These are phyloP conservation scores for Gaeumannomyces sp. DNA, from an alignment of 2,329 filamentous ascomycete species.

Conservation along the genomic window DNA sequence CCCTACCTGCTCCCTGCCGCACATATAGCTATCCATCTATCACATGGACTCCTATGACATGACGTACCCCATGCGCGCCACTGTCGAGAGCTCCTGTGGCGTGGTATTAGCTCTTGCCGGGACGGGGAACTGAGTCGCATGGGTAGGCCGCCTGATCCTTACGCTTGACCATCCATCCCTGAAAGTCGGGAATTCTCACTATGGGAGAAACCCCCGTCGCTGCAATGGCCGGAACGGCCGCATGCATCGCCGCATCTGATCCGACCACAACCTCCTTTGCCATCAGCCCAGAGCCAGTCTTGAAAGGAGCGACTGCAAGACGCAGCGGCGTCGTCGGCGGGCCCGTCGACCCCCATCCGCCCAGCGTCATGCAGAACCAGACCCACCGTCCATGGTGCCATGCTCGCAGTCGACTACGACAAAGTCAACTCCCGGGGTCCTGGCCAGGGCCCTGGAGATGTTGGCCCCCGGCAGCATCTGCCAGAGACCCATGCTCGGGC, in stretches of 20 bases:
- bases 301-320: not conserved
- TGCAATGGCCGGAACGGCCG: constrained; percentile 50
- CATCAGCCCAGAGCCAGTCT: not conserved
- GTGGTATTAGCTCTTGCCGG: not conserved
- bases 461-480: constrained; percentile 58
- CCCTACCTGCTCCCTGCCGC: too few relatives aligned
- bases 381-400: constrained; percentile 45
- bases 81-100: constrained; percentile 47
- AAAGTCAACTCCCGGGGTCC: constrained; percentile 58
- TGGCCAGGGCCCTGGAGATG: constrained; percentile 52
- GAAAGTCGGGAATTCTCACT: constrained; percentile 51
- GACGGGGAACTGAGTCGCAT: too few relatives aligned
- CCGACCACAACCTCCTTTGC: not conserved
- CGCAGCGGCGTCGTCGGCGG: too few relatives aligned
- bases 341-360: too few relatives aligned
- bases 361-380: not conserved
- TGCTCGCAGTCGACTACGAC: constrained; percentile 57
- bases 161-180: constrained; percentile 52
- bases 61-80: constrained; percentile 48
- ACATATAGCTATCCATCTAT: too few relatives aligned
- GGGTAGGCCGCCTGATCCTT: constrained; percentile 17
- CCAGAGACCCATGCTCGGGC: constrained; percentile 52
- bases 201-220: constrained; percentile 48
- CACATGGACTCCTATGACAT: too few relatives aligned
- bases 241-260: constrained; percentile 49